Evolutionary conservation across 306 rosid species (phyloP).

Genomic region (Vigna hirtella): DNA sequence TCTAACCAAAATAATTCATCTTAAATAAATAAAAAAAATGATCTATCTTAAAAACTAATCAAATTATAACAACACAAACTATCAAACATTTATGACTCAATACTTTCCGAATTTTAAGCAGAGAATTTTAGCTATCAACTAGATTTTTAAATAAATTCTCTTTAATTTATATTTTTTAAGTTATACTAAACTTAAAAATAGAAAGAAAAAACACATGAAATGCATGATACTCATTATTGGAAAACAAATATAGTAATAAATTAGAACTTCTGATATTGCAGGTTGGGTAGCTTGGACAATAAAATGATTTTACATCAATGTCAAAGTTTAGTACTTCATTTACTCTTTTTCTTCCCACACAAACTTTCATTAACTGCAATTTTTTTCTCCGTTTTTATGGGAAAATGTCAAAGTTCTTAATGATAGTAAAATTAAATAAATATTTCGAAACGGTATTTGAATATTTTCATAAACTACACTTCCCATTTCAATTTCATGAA

Average conservation of each 20-base stretch:
- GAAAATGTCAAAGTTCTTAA: background rate
- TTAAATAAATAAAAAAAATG: too few species aligned
- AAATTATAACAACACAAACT: too few species aligned
- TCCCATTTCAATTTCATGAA: too few species aligned
- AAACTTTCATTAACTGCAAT: background rate
- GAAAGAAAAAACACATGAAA: background rate
- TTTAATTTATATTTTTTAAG: too few species aligned
- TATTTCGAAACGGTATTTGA: background rate
- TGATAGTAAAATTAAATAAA: background rate
- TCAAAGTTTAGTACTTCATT: background rate
- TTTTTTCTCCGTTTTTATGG: background rate
- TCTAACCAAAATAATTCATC: too few species aligned
- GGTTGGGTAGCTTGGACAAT: background rate
- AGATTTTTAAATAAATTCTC: too few species aligned
- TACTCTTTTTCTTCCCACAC: background rate
- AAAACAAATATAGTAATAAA: background rate
- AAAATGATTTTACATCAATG: constrained; percentile 6
- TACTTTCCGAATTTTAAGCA: too few species aligned
- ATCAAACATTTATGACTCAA: too few species aligned
- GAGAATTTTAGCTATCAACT: too few species aligned
- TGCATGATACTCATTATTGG: too few species aligned
- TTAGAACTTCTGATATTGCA: background rate
- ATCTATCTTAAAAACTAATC: too few species aligned
- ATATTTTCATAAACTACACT: background rate
- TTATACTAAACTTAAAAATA: too few species aligned